Percentiles rank a stretch among this genome's conserved stretches.
Evolutionary conservation across 2,329 filamentous ascomycete species (phyloP).

Genomic region (Fonsecaea monophora): DNA sequence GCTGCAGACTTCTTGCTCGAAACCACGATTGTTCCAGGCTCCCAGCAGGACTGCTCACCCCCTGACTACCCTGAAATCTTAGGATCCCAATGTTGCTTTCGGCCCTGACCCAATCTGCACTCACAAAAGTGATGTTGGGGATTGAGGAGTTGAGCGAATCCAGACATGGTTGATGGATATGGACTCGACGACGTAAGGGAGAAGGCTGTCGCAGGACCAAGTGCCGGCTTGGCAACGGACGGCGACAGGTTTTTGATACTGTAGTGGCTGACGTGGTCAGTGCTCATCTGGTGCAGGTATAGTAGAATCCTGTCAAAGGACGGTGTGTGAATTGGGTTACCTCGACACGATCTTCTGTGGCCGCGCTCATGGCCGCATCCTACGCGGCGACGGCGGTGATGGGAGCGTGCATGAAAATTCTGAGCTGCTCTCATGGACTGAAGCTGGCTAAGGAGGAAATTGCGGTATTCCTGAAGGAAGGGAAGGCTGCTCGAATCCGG

Average conservation of each 20-base stretch:
- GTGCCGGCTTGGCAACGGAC: background rate
- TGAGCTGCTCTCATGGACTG: background rate
- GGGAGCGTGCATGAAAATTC: background rate
- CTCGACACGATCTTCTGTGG: background rate
- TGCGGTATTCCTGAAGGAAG: background rate
- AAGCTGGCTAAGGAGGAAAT: slow-evolving; percentile 13
- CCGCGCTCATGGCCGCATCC: background rate
- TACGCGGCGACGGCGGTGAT: background rate
- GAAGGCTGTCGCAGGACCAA: background rate
- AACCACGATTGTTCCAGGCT: background rate
- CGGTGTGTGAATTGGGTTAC: background rate
- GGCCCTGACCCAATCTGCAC: background rate
- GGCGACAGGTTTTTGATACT: background rate
- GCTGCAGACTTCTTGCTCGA: background rate
- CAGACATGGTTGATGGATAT: background rate
- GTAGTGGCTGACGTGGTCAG: background rate
- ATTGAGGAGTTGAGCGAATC: background rate
- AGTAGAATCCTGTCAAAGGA: background rate
- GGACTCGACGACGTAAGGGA: background rate
- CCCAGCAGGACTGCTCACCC: background rate
- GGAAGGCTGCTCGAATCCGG: background rate
- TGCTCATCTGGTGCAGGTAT: background rate
- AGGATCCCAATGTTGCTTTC: background rate
- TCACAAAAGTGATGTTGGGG: background rate
- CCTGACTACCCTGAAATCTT: background rate